A percentile compares a stretch with the other conserved stretches of the same genome.
phyloP scores from a whole-genome alignment of 352 stramenopile genomes.

The Pilasporangium apinafurcum region DNA sequence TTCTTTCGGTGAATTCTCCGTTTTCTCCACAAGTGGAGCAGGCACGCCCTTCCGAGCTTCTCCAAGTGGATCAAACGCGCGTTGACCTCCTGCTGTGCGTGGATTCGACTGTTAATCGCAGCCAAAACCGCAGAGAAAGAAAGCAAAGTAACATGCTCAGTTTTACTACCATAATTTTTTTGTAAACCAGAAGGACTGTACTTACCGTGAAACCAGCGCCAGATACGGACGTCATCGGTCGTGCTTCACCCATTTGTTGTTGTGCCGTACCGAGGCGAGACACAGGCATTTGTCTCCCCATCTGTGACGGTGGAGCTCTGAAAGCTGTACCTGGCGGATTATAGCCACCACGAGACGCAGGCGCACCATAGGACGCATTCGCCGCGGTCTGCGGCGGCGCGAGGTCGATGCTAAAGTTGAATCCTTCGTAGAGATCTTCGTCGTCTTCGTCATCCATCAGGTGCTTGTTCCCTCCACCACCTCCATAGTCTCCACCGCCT shows the following conservation, averaged over 20 bases:
- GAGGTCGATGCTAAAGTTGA: constrained; percentile 86
- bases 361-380: constrained; percentile 43
- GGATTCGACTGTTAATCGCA: constrained; percentile 72
- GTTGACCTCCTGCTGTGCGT: constrained; percentile 54
- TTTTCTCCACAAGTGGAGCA: constrained; percentile 85
- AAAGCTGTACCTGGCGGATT: constrained; percentile 70
- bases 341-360: constrained; percentile 47
- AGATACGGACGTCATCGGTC: constrained; percentile 91
- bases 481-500: constrained; percentile 36
- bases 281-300: constrained; percentile 55
- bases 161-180: not conserved
- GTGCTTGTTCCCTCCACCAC: constrained; percentile 52
- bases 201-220: constrained; percentile 88
- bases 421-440: constrained; percentile 88
- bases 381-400: constrained; percentile 65
- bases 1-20: constrained; percentile 90
- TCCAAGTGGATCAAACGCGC: constrained; percentile 89
- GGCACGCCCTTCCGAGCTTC: constrained; percentile 75
- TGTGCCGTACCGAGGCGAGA: constrained; percentile 58
- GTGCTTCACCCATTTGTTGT: constrained; percentile 49
- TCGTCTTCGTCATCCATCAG: constrained; percentile 79
- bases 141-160: not conserved
- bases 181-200: not conserved
- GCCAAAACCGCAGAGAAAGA: constrained; percentile 4
- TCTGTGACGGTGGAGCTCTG: constrained; percentile 68